phyloP scores from a whole-genome alignment of 441 rosid genomes.

The Pelargonium myrrhifolium region DNA sequence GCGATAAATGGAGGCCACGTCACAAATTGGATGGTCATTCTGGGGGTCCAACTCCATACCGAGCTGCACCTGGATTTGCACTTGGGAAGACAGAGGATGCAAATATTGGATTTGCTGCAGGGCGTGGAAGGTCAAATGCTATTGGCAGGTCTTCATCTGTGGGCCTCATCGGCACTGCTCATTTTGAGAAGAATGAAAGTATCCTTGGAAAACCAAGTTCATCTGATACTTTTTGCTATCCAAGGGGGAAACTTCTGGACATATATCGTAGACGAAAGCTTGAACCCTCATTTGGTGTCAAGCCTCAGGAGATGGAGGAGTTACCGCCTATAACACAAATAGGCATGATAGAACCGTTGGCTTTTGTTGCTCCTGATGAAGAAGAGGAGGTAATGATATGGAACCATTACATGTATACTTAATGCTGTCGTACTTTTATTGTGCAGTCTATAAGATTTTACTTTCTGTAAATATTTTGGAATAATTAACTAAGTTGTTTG shows the following conservation, averaged over 20 bases:
- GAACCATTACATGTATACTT: not conserved
- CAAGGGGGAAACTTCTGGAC: constrained; percentile 87
- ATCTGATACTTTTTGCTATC: constrained; percentile 44
- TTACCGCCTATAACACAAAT: constrained; percentile 36
- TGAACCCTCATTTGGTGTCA: constrained; percentile 32
- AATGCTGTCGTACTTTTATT: not conserved
- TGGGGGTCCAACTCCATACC: constrained; percentile 40
- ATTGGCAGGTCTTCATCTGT: constrained; percentile 34
- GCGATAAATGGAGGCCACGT: constrained; percentile 98
- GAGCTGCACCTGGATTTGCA: constrained; percentile 90
- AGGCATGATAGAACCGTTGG: constrained; percentile 48
- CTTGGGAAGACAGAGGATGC: constrained; percentile 50
- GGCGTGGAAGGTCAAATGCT: constrained; percentile 65
- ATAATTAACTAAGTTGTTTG: not conserved
- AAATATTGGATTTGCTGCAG: constrained; percentile 57
- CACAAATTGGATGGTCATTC: constrained; percentile 48
- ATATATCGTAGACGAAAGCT: constrained; percentile 60
- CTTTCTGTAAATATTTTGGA: not conserved
- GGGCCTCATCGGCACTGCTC: constrained; percentile 21
- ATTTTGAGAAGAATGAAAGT: constrained; percentile 19
- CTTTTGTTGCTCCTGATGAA: constrained; percentile 62
- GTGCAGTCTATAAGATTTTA: not conserved
- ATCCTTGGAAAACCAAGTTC: constrained; percentile 28
- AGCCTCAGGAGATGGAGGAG: constrained; percentile 59
- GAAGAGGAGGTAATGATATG: constrained; percentile 55